Evolutionary conservation across 73 alveolate species (phyloP).

Genomic region (Paramecium sonneborni): DNA sequence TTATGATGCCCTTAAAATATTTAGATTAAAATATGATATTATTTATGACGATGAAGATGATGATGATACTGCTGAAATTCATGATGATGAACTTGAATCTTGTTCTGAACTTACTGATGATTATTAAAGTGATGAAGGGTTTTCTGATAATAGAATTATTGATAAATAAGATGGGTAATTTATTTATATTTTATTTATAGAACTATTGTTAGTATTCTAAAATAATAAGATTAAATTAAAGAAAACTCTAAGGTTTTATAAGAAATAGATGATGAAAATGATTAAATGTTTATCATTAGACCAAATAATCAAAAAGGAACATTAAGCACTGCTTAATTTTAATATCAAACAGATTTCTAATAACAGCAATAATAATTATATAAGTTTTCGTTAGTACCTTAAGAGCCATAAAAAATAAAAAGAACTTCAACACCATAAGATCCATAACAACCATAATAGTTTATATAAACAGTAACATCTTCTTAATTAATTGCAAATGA

Average conservation of each 20-base stretch:
- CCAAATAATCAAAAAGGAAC: conserved; percentile 30
- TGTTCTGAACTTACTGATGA: neutral
- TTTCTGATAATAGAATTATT: neutral
- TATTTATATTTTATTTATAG: neutral
- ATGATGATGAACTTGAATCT: neutral
- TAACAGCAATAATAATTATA: neutral
- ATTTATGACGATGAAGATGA: neutral
- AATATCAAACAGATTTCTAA: neutral
- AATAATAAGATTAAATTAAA: neutral
- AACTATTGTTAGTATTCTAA: neutral
- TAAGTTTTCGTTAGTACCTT: conserved; percentile 23
- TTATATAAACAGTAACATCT: neutral
- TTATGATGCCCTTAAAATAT: neutral
- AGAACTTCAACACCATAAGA: neutral
- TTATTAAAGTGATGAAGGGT: neutral
- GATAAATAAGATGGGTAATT: conserved; percentile 50
- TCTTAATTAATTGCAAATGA: conserved; percentile 42
- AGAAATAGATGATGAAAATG: conserved; percentile 21
- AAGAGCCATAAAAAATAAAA: neutral
- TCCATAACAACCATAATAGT: neutral
- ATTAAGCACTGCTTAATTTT: conserved; percentile 33
- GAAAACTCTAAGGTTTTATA: neutral
- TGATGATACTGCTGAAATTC: neutral
- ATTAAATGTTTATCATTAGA: conserved; percentile 20
- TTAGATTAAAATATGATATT: conserved; percentile 27